Conservation (phyloP, 768 basidiomycete genomes). For the Tulasnella sp. region DNA sequence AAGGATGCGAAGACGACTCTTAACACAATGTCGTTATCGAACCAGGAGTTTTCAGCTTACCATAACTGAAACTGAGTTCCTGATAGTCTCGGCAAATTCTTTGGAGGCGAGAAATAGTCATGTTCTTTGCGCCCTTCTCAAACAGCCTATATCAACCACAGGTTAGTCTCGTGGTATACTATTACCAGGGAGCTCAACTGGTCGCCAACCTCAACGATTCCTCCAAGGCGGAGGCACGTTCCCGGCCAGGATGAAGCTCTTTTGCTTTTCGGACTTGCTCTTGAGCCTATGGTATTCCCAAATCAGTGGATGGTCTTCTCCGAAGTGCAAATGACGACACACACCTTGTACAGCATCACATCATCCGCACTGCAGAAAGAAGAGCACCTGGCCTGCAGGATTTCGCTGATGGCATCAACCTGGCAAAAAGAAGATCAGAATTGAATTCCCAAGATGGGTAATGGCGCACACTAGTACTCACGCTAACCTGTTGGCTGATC, state of each 20-base stretch:
- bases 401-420: slow-evolving; percentile 96
- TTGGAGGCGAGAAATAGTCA: slow-evolving; percentile 72
- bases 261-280: slow-evolving; percentile 88
- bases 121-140: slow-evolving; percentile 71
- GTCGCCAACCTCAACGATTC: slow-evolving; percentile 62
- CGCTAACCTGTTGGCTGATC: slow-evolving; percentile 91
- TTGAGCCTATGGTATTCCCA: slow-evolving; percentile 63
- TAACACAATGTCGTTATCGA: neutral
- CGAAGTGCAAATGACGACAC: slow-evolving; percentile 16
- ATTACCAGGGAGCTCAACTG: neutral
- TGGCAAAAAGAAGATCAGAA: slow-evolving; percentile 25
- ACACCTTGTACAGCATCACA: slow-evolving; percentile 91
- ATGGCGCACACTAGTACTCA: slow-evolving; percentile 31
- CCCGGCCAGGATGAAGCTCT: slow-evolving; percentile 59
- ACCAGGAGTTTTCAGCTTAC: slow-evolving; percentile 31
- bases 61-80: slow-evolving; percentile 70
- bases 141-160: slow-evolving; percentile 50
- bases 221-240: slow-evolving; percentile 66
- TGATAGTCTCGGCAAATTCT: slow-evolving; percentile 88
- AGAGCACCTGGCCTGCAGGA: slow-evolving; percentile 87
- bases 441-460: neutral
- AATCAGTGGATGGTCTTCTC: neutral
- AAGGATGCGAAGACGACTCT: neutral
- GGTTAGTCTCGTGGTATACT: neutral
- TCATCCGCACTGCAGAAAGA: slow-evolving; percentile 98